Evolutionary conservation across 2,329 filamentous ascomycete species (phyloP).

Genomic region (Phialophora chinensis): DNA sequence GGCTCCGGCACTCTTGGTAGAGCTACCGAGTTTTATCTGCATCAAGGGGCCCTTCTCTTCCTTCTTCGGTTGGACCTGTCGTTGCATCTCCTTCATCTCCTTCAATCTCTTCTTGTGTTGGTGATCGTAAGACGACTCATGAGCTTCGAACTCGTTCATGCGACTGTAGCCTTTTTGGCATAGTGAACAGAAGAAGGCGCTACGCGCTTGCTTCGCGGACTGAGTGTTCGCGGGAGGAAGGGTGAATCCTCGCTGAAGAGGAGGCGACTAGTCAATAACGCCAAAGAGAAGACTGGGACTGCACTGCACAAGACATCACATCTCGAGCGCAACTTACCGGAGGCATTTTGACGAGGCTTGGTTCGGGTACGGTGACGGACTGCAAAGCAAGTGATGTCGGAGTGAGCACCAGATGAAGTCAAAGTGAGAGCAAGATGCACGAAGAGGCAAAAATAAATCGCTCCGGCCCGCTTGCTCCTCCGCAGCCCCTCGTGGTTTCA

Average conservation of each 20-base stretch:
- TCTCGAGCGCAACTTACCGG: constrained; percentile 42
- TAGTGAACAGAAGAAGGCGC: constrained; percentile 81
- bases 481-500: constrained; percentile 1
- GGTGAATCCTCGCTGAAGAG: constrained; percentile 43
- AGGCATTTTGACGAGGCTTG: constrained; percentile 40
- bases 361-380: not conserved
- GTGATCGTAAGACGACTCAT: constrained; percentile 93
- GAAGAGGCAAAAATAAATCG: not conserved
- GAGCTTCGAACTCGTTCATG: constrained; percentile 94
- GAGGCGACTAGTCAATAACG: constrained; percentile 33
- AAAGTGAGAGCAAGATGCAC: not conserved
- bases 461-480: not conserved
- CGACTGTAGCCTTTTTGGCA: constrained; percentile 94
- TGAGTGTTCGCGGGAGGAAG: constrained; percentile 60
- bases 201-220: constrained; percentile 74
- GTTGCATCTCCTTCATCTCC: constrained; percentile 54
- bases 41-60: constrained; percentile 50
- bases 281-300: constrained; percentile 6
- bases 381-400: not conserved
- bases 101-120: constrained; percentile 77
- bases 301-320: not conserved
- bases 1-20: constrained; percentile 46
- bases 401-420: not conserved
- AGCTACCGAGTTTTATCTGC: constrained; percentile 44
- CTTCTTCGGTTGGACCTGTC: constrained; percentile 48